Conservation (phyloP, 225 moss, liverwort and hornwort genomes). For the Rhytidiadelphus loreus region DNA sequence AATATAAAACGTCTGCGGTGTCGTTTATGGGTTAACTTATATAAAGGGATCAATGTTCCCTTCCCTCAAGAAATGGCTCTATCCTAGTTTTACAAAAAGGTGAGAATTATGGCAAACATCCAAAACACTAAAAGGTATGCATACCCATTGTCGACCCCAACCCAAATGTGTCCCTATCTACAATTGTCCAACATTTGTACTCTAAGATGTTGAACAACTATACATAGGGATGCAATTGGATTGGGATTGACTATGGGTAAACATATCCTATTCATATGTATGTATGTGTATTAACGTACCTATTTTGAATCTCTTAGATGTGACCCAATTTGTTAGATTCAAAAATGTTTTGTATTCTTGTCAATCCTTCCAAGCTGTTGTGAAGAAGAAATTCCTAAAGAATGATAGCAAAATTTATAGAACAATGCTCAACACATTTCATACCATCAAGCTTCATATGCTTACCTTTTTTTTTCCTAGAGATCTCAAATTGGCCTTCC, state of each 20-base stretch:
- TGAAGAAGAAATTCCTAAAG: not conserved
- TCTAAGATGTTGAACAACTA: not conserved
- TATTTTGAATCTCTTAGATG: not conserved
- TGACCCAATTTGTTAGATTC: not conserved
- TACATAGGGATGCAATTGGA: not conserved
- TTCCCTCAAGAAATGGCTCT: not conserved
- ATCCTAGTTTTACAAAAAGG: not conserved
- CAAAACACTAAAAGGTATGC: not conserved
- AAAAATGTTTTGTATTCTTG: too few species aligned
- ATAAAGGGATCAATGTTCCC: not conserved
- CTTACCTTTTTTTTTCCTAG: not conserved
- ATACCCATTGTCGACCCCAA: not conserved
- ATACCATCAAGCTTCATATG: not conserved
- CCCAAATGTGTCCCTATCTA: not conserved
- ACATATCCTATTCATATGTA: not conserved
- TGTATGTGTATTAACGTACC: too few species aligned
- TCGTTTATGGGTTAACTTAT: too few species aligned
- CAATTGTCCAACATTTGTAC: not conserved
- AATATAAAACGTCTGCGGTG: too few species aligned
- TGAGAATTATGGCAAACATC: not conserved
- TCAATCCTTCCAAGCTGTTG: too few species aligned
- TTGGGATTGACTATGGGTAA: rapidly evolving
- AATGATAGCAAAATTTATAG: not conserved
- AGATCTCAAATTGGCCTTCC: not conserved
- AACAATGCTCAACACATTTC: not conserved